Conservation (phyloP, 2,329 filamentous ascomycete genomes). For the Aspergillus fumigatiaffinis region DNA sequence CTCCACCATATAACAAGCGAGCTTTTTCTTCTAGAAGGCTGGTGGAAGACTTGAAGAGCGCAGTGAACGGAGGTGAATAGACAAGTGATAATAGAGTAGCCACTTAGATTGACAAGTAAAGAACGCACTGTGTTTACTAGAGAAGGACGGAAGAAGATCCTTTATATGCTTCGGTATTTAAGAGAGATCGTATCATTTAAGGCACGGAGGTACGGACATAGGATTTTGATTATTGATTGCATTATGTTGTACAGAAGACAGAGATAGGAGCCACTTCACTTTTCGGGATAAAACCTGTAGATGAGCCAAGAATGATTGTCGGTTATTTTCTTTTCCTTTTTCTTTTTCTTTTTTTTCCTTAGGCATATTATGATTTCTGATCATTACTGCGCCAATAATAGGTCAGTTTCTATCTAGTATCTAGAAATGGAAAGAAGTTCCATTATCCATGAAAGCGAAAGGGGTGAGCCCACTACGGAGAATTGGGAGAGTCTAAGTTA, state of each 20-base stretch:
- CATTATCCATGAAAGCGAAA: neutral
- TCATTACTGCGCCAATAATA: neutral
- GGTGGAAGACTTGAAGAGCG: neutral
- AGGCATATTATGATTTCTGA: neutral
- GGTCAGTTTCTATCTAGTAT: too few species aligned
- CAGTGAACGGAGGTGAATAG: too few species aligned
- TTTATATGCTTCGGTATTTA: neutral
- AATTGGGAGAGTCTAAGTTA: neutral
- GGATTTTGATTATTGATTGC: neutral
- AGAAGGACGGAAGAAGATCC: neutral
- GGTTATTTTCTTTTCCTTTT: neutral
- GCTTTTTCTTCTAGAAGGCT: neutral
- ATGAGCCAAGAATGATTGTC: neutral
- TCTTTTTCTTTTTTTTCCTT: neutral
- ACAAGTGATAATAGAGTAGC: too few species aligned
- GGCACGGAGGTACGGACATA: neutral
- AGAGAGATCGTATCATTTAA: neutral
- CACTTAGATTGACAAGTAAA: neutral
- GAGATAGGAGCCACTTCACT: neutral
- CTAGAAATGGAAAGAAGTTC: neutral
- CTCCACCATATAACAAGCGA: neutral
- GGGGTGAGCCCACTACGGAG: neutral
- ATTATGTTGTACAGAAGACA: neutral
- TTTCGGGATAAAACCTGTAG: neutral
- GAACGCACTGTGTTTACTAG: neutral